These are phyloP conservation scores for Trypanosoma cruzi DNA, from an alignment of 208 protist species.

Conservation along the genomic window DNA sequence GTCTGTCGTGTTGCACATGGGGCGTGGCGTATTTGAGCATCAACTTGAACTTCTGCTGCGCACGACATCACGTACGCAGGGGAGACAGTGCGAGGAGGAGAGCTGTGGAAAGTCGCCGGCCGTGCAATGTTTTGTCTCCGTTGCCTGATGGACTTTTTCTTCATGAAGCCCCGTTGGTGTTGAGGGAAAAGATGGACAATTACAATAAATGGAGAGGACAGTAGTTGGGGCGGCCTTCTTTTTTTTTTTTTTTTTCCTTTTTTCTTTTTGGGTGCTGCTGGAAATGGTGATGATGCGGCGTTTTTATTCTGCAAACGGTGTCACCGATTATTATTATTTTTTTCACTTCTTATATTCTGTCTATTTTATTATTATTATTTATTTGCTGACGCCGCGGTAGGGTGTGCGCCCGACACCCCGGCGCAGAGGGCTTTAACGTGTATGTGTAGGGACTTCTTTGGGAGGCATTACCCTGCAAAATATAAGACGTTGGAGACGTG, in stretches of 20 bases:
- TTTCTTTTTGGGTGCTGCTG: neutral
- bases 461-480: no score
- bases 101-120: neutral
- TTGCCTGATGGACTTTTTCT: neutral
- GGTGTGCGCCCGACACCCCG: no score
- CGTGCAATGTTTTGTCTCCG: constrained; percentile 18
- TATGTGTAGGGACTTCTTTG: no score
- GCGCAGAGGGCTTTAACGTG: no score
- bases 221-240: constrained; percentile 18
- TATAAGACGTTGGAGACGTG: neutral
- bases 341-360: no score
- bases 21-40: constrained; percentile 24
- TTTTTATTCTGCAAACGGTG: no score
- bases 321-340: no score
- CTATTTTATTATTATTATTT: no score
- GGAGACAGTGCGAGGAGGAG: neutral
- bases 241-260: constrained; percentile 13
- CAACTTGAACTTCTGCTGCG: constrained; percentile 23
- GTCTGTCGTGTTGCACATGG: neutral
- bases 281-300: no score
- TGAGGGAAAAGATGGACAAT: neutral
- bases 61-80: neutral
- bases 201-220: neutral
- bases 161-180: neutral
- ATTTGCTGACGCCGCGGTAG: no score